Conservation (phyloP, 495 filamentous ascomycete species). For the Glonium stellatum region DNA sequence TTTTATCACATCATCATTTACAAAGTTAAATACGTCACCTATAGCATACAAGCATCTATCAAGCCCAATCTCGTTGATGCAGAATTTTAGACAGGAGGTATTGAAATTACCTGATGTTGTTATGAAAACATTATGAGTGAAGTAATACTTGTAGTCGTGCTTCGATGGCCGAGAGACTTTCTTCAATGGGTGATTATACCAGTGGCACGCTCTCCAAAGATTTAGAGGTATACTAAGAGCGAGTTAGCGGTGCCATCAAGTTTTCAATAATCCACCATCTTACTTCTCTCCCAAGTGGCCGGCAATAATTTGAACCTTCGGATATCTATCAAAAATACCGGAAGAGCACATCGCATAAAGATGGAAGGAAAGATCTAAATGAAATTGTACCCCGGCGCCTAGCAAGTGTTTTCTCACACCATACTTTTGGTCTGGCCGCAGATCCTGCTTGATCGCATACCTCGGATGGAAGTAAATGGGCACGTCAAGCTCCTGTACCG, state of each 20-base stretch:
- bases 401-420: constrained; percentile 14
- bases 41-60: too few species aligned
- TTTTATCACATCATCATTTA: too few species aligned
- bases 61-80: constrained; percentile 14
- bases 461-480: constrained; percentile 30
- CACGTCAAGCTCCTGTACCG: constrained; percentile 28
- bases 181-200: not conserved
- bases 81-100: not conserved
- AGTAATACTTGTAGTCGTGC: not conserved
- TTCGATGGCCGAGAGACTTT: not conserved
- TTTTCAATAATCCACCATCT: not conserved
- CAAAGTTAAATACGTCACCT: too few species aligned
- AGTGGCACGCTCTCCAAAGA: not conserved
- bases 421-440: not conserved
- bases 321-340: constrained; percentile 23
- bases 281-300: constrained; percentile 23
- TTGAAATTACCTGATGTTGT: not conserved
- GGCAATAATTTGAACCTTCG: constrained; percentile 20
- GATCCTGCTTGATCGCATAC: constrained; percentile 13
- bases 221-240: too few species aligned
- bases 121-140: not conserved
- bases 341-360: constrained; percentile 18
- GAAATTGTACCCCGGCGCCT: constrained; percentile 15
- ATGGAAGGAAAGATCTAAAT: too few species aligned
- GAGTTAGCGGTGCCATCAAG: not conserved